Base-by-base conservation (phyloP, 2,329 filamentous ascomycete species). In the Aspergillus sp. region DNA sequence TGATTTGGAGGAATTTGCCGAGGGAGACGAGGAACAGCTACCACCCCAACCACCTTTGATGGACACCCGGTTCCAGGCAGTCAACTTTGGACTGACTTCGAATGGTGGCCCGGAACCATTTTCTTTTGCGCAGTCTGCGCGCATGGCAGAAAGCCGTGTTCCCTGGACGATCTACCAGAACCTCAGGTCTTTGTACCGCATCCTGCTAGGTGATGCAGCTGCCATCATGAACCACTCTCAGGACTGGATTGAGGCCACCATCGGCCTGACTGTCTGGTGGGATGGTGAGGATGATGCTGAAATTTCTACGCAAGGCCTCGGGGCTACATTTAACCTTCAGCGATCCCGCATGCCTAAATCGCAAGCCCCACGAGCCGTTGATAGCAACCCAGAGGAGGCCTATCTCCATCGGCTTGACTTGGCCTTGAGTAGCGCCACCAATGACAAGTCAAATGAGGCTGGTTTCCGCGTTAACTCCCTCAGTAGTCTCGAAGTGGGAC, bases 81-180 rank as follows among this genome's bases (percentile, higher is more conserved):
- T 68, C 32, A 71, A 72, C 47, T 75, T 75, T 47, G 72, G 71
- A 12, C 67, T 74, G 31, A 54, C 61, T 32, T 45, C 57, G n/a
- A 60, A 46, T 33, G 39, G 56, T 53, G 70, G 58, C 61, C 74
- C 58, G 54, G 74, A 58, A 57, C 77, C 60, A 69, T 80, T 54
- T 65, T 82, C 83, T 5, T 82, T 86, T 42, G 79, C 76, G 65
- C 85, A 76, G 68, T 85, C 67, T 62, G 88, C 71, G 41, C 73
- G 77, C 39, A 87, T 85, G 66, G 90, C 89, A 2, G 87, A 90
- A 57, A 94, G 88, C 59, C 83, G 85, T 54, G 85, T 96, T 30
- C 91, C 90, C 0, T 95, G 88, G 87, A 82, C 86, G 26, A 82
- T 97, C 27, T 96, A 95, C 62, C 85, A 95, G 60, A 89, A 86